These are phyloP conservation scores for Lactifluus echinatus DNA, from an alignment of 768 basidiomycete genomes.

Conservation along the genomic window DNA sequence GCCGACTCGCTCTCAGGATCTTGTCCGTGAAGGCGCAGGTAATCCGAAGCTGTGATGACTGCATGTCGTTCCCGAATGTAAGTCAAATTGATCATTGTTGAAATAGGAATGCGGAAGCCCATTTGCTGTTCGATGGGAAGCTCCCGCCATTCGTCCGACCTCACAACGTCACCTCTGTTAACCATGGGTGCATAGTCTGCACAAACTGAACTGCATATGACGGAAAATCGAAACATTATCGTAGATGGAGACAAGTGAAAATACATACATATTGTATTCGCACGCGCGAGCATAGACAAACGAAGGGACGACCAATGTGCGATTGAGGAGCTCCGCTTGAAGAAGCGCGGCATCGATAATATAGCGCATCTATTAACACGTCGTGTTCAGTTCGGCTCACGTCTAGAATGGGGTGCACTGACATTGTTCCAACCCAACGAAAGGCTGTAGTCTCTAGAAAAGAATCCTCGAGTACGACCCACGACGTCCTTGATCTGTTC, in stretches of 20 bases:
- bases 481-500: conserved; percentile 30
- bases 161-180: conserved; percentile 36
- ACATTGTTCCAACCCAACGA: conserved; percentile 44
- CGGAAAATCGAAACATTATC: background rate
- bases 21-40: conserved; percentile 34
- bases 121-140: conserved; percentile 31
- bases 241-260: conserved; percentile 1
- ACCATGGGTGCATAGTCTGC: conserved; percentile 37
- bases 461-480: conserved; percentile 34
- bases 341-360: conserved; percentile 39
- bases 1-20: conserved; percentile 29
- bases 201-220: conserved; percentile 27
- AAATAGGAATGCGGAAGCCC: conserved; percentile 32
- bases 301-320: conserved; percentile 37
- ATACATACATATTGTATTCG: conserved; percentile 32
- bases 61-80: conserved; percentile 31
- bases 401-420: conserved; percentile 12
- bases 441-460: conserved; percentile 37
- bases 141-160: conserved; percentile 35
- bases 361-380: conserved; percentile 36
- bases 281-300: conserved; percentile 40
- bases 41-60: conserved; percentile 36
- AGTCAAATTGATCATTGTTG: conserved; percentile 36
- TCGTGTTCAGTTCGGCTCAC: background rate
- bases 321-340: conserved; percentile 36